phyloP scores from a whole-genome alignment of 371 early-diverging fungal genomes.

The Mortierella sp. region DNA sequence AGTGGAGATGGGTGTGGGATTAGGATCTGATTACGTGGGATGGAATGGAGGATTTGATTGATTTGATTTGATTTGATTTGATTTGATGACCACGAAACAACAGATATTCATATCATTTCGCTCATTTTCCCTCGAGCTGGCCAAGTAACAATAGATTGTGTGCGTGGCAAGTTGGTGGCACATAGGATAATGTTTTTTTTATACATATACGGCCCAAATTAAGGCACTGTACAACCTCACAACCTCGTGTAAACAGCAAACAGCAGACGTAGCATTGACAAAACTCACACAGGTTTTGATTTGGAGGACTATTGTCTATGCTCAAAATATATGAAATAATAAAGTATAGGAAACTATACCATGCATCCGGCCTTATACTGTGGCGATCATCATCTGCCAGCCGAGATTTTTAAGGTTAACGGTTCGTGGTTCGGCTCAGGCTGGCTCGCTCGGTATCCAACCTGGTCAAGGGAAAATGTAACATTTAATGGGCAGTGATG shows the following conservation, averaged over 20 bases:
- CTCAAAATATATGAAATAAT: not conserved
- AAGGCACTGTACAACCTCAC: too few relatives aligned
- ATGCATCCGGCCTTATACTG: not conserved
- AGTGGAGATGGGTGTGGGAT: not conserved
- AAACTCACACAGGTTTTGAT: too few relatives aligned
- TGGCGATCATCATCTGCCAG: slow-evolving; percentile 1
- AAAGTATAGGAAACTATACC: not conserved
- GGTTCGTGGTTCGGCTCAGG: not conserved
- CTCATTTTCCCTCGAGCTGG: not conserved
- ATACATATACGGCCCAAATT: too few relatives aligned
- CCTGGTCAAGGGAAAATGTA: not conserved
- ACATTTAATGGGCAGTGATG: not conserved
- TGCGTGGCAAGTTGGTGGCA: not conserved
- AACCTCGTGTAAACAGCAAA: too few relatives aligned
- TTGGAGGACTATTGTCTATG: slow-evolving; percentile 2
- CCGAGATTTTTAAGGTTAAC: slow-evolving; percentile 14
- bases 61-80: too few relatives aligned
- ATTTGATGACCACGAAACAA: not conserved
- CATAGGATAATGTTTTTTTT: too few relatives aligned
- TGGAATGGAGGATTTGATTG: too few relatives aligned
- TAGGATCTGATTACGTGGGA: not conserved
- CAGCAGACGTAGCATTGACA: too few relatives aligned
- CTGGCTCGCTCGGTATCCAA: not conserved
- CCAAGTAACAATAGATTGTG: not conserved
- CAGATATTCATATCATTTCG: not conserved